Evolutionary conservation across 768 basidiomycete species (phyloP).

Genomic region (Botryobasidium botryosum): DNA sequence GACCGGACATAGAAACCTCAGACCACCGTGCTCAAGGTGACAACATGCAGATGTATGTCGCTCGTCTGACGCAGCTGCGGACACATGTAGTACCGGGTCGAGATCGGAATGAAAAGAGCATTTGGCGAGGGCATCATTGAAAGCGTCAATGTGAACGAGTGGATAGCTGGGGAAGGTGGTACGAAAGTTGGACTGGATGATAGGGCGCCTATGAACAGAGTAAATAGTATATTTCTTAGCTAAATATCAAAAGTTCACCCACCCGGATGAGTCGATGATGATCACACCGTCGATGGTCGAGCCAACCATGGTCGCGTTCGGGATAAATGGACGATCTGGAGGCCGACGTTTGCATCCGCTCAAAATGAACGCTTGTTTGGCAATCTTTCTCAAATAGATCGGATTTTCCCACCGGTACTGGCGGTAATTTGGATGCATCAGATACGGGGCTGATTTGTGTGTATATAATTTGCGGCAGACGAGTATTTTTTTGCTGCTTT

Average conservation of each 20-base stretch:
- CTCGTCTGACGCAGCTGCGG: conserved; percentile 24
- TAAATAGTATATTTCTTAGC: background rate
- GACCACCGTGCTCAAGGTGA: conserved; percentile 58
- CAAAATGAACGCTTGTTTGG: no score
- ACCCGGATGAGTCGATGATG: conserved; percentile 61
- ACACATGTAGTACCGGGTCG: conserved; percentile 64
- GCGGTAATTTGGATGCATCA: no score
- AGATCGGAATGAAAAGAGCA: conserved; percentile 20
- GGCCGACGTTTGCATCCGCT: no score
- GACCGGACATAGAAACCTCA: conserved; percentile 64
- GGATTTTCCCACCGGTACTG: no score
- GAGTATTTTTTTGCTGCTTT: no score
- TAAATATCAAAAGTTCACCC: conserved; percentile 17
- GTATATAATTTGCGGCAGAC: no score
- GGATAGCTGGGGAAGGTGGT: conserved; percentile 62
- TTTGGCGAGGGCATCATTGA: conserved; percentile 54
- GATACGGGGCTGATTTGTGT: no score
- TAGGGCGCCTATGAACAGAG: conserved; percentile 30
- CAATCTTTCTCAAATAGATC: no score
- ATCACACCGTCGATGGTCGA: conserved; percentile 61
- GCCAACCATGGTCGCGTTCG: background rate
- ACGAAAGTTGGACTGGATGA: conserved; percentile 83
- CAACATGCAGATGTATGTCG: conserved; percentile 54
- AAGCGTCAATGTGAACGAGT: conserved; percentile 68
- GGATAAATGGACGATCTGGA: no score